Base-by-base conservation (phyloP, 768 basidiomycete species). In the Auriscalpium microsporum region DNA sequence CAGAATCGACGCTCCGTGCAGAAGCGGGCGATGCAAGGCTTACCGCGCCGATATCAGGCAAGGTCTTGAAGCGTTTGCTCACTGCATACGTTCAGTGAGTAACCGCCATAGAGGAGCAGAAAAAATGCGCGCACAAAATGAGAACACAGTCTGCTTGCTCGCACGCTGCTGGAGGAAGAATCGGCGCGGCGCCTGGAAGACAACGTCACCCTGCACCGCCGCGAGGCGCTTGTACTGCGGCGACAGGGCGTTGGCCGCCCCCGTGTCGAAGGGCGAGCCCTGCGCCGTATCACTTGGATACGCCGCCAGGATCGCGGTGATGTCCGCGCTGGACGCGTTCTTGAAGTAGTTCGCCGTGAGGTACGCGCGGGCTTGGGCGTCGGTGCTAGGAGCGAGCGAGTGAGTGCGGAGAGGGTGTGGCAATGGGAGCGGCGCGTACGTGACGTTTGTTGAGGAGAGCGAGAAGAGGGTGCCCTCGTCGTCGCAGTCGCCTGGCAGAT, bases 201-300 rank as follows among this genome's bases (percentile, higher is more conserved):
- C 47, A 9, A 55, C 19, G 50, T 70, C 68, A 1, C 68, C 68
- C 42, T 59, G 59, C 23, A 70, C 17, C 0, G 68, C 63, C 8
- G 68, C 62, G 19, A 70, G 34, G 1, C 68, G 62, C 53, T 69
- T 70, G 62, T 57, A 68, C 47, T 67, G 57, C 13, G 54, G 54
- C 10, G 53, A 37, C 17, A 54, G 9, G 6, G 54, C 54, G 40
- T 55, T 55, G 33, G 8, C 36, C 17, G 35, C n/a, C 28, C 54
- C 54, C 8, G 54, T 55, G 23, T 50, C 54, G 21, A 55, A 55
- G 13, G 54, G 54, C 48, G 54, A 55, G 6, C 54, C 54, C 1
- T 21, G 17, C 23, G 47, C 21, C 10, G 36, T 9, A 14, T 55
- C 42, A 6, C 33, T 21, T 8, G 47, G 47, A 35, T 55, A 55